Base-by-base conservation (phyloP, 495 filamentous ascomycete species). In the Daldinia childiae region DNA sequence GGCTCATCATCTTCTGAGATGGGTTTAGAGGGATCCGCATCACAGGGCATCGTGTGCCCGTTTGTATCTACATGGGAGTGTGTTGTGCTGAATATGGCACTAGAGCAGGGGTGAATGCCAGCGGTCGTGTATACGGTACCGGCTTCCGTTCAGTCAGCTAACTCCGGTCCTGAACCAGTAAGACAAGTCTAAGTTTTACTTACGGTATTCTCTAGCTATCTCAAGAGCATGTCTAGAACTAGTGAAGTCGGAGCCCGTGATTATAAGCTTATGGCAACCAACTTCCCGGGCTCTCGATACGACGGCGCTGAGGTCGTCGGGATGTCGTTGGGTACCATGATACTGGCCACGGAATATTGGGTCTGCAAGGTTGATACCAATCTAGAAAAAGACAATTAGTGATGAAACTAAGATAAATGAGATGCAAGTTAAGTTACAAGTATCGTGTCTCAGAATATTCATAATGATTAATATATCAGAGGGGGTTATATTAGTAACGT, bases 331-430 rank as follows among this genome's bases (percentile, higher is more conserved):
- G 61, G 90, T 95, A 65, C 92, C 92, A 75, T 95, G 91, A 76
- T 99, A 95, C 24, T 87, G 80, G 50, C 95, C 95, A 24, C 83
- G 83, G 80, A 94, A 99, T 69, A 97, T 90, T 26, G 91, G 88
- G 68, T 98, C 95, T 58, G 92, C 90, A 41, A 99, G 85, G 80
- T 99, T 99, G 83, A 99, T 97, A 38, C 95, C 95, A 61, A 98
- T 88, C 86, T 87, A 71, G 19, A 45, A 34, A 62, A 50, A 9
- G 45, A 34, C 7, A 27, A 17, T 66, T 12, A 61, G 56, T 68
- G 45, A 30, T 21, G 43, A 4, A 1, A 6, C 1, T 43, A 11
- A 26, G 17, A 58, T n/a, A 19, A 39, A 43, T 36, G 12, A 32
- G 32, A 17, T 5, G 41, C 2, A 54, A 39, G 9, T 8, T 8